A percentile compares a stretch with the other conserved stretches of the same genome.
phyloP scores from a whole-genome alignment of 2,329 filamentous ascomycete genomes.

The Talaromyces sp. region DNA sequence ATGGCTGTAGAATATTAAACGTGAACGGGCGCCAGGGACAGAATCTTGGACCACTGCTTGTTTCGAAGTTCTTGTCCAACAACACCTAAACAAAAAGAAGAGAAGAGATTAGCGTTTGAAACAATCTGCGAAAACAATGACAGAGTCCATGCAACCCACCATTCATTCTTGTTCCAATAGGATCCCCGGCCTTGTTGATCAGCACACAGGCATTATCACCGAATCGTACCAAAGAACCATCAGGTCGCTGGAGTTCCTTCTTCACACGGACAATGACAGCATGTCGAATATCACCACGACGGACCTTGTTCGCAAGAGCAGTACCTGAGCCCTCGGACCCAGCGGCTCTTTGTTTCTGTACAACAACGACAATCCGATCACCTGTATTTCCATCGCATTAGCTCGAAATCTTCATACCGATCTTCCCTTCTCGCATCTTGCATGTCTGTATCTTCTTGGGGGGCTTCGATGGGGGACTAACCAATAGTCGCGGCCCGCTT shows the following conservation, averaged over 20 bases:
- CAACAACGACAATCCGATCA: conserved; percentile 95
- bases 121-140: neutral
- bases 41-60: conserved; percentile 97
- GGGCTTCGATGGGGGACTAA: conserved; percentile 47
- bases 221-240: conserved; percentile 89
- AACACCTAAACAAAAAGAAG: conserved; percentile 59
- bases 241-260: conserved; percentile 82
- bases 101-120: conserved; percentile 7
- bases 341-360: conserved; percentile 89
- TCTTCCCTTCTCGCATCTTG: neutral
- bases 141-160: conserved; percentile 48
- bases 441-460: neutral
- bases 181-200: conserved; percentile 95
- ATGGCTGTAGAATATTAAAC: conserved; percentile 50
- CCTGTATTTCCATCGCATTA: conserved; percentile 54
- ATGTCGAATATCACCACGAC: conserved; percentile 93
- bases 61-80: conserved; percentile 87
- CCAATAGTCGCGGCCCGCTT: conserved; percentile 84
- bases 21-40: conserved; percentile 88
- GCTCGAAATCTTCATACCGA: neutral
- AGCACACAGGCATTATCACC: conserved; percentile 98
- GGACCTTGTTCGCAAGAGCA: conserved; percentile 87
- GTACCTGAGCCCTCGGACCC: conserved; percentile 71
- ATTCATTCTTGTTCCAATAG: conserved; percentile 88
- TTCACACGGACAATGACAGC: conserved; percentile 90